phyloP scores from a whole-genome alignment of 495 filamentous ascomycete genomes.

The Oleoguttula mirabilis region DNA sequence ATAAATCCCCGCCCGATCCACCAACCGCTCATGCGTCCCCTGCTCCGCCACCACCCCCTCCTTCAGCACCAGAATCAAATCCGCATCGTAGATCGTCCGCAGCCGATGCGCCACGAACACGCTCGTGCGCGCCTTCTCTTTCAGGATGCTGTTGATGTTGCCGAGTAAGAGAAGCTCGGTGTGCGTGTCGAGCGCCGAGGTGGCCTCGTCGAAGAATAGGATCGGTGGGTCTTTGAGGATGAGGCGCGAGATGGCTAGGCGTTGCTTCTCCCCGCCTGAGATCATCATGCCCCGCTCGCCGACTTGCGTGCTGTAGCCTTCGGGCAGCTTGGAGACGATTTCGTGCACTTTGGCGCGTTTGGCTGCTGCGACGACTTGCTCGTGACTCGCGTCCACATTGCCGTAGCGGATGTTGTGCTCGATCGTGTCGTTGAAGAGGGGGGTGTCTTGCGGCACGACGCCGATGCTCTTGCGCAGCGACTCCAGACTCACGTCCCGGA shows the following conservation, averaged over 20 bases:
- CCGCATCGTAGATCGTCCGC: constrained; percentile 87
- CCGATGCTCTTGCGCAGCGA: constrained; percentile 79
- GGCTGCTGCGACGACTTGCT: constrained; percentile 62
- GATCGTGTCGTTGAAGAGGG: constrained; percentile 90
- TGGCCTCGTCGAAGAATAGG: constrained; percentile 96
- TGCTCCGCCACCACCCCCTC: constrained; percentile 72
- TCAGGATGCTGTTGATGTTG: constrained; percentile 88
- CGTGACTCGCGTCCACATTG: constrained; percentile 62
- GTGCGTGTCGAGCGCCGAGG: constrained; percentile 88
- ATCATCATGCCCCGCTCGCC: constrained; percentile 98
- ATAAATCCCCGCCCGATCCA: constrained; percentile 73
- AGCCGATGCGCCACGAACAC: constrained; percentile 89
- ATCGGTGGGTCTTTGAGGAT: constrained; percentile 86
- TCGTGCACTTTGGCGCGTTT: constrained; percentile 75
- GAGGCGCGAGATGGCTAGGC: constrained; percentile 73
- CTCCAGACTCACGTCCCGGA: constrained; percentile 68
- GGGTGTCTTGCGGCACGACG: constrained; percentile 94
- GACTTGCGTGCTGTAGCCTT: constrained; percentile 84
- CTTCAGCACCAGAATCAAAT: constrained; percentile 78
- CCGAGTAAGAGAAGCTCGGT: constrained; percentile 84
- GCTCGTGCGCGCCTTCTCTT: constrained; percentile 78
- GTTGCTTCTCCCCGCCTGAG: constrained; percentile 86
- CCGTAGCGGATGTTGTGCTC: constrained; percentile 94
- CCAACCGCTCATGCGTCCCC: constrained; percentile 73
- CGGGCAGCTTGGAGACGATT: constrained; percentile 61